Base-by-base conservation (phyloP, 306 rosid genomes). In the Acmispon strigosus region DNA sequence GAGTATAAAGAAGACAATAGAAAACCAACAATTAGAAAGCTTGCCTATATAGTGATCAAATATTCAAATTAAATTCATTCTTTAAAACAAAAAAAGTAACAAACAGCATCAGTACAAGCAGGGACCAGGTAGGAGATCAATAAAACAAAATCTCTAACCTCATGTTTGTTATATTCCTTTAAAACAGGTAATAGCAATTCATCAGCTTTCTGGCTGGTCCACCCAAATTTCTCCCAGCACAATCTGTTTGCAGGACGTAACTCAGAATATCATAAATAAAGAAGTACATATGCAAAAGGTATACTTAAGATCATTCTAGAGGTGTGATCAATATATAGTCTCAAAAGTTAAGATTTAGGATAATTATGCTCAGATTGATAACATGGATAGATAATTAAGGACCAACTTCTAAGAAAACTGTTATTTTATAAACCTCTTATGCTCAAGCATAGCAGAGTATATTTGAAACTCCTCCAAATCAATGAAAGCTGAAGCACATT, bases 141-240 rank as follows among this genome's bases (percentile, higher is more conserved):
- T 47, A 80, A 63, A 52, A 42, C 60, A 8, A 42, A 59, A 59
- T 73, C 36, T 58, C 78, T 62, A 41, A 93, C 97, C 98, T 90
- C 98, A 2, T 22, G 91, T 76, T 87, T 93, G 80, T 77, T 74
- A 75, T 93, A 90, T 78, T 93, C 92, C 75, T 87, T 90, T 79
- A 93, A 70, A 76, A 93, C 98, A 14, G 98, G 97, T 57, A 93
- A 55, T 15, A 93, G 69, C 76, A 93, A 82, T 54, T 90, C 98
- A 87, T 93, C 98, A 45, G 86, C 83, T 88, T 90, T 93, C 76
- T 83, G 89, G 82, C 64, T 83, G 60, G 81, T 84, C 98, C 98
- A 93, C 54, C 97, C 93, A 74, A 93, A 93, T 84, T 88, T 93
- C 78, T 90, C 98, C 90, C 91, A 93, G 76, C 98, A 93, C 76